Conservation (phyloP, 495 filamentous ascomycete species). For the Aspergillus affinis region DNA sequence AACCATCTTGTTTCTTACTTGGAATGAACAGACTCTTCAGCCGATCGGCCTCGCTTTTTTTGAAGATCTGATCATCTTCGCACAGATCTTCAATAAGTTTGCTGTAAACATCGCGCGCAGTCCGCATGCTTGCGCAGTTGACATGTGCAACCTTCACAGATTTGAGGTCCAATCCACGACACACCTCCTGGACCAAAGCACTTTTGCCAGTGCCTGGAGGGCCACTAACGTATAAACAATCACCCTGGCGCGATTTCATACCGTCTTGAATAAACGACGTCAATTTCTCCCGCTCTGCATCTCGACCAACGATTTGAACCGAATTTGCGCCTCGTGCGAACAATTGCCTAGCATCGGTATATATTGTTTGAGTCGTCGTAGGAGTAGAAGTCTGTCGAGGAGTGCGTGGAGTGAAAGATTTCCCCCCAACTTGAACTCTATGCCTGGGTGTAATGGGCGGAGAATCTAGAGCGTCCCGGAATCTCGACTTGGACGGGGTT, state of each 20-base stretch:
- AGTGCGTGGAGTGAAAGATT: conserved; percentile 64
- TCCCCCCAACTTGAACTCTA: conserved; percentile 60
- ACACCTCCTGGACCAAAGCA: conserved; percentile 82
- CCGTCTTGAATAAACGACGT: conserved; percentile 65
- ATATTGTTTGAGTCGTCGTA: conserved; percentile 63
- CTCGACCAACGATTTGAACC: conserved; percentile 76
- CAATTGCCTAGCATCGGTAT: conserved; percentile 81
- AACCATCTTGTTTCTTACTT: conserved; percentile 48
- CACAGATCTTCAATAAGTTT: conserved; percentile 68
- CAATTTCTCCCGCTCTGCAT: conserved; percentile 73
- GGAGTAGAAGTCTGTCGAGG: conserved; percentile 57
- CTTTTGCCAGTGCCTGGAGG: conserved; percentile 97
- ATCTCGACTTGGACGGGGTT: conserved; percentile 65
- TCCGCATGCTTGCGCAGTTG: conserved; percentile 96
- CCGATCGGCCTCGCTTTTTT: conserved; percentile 52
- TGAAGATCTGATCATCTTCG: conserved; percentile 55
- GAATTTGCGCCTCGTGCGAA: conserved; percentile 79
- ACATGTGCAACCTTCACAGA: conserved; percentile 69
- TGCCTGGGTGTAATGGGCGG: conserved; percentile 69
- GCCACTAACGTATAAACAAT: conserved; percentile 94
- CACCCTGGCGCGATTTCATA: conserved; percentile 58
- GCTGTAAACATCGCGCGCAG: conserved; percentile 74
- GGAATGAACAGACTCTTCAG: conserved; percentile 65
- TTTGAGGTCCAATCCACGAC: conserved; percentile 51
- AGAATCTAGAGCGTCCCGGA: conserved; percentile 62